Conservation (phyloP, 2,329 filamentous ascomycete species). For the Trichoderma lentiforme region DNA sequence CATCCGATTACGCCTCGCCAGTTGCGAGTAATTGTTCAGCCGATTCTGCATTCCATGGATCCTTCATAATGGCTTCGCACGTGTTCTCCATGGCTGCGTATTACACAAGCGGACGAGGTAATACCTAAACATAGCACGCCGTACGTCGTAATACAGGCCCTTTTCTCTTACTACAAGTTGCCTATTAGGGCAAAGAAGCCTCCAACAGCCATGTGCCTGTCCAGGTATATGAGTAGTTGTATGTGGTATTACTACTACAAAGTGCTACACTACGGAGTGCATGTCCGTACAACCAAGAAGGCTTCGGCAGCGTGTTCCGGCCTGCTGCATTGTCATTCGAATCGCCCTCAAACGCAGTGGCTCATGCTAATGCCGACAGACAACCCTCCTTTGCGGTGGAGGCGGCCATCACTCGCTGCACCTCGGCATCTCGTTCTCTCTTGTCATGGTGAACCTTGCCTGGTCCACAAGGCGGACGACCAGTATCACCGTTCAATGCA, state of each 20-base stretch:
- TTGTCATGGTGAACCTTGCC: not conserved
- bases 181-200: not conserved
- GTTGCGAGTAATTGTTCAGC: not conserved
- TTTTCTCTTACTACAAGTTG: not conserved
- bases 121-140: not conserved
- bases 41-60: not conserved
- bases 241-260: not conserved
- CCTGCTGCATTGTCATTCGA: not conserved
- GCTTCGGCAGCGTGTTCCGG: conserved; percentile 4
- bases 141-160: not conserved
- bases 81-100: not conserved
- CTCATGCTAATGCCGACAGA: not conserved
- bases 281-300: not conserved
- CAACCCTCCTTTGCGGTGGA: not conserved
- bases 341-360: not conserved
- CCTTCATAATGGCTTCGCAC: not conserved
- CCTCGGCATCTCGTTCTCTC: not conserved
- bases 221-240: not conserved
- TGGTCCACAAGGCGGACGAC: not conserved
- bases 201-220: not conserved
- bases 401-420: not conserved
- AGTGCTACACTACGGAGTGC: not conserved
- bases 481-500: not conserved
- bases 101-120: not conserved
- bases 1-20: not conserved